Percentiles rank a stretch among this genome's conserved stretches.
Evolutionary conservation across 805 yeast species (phyloP).

Genomic region (Metschnikowia gelsemii): DNA sequence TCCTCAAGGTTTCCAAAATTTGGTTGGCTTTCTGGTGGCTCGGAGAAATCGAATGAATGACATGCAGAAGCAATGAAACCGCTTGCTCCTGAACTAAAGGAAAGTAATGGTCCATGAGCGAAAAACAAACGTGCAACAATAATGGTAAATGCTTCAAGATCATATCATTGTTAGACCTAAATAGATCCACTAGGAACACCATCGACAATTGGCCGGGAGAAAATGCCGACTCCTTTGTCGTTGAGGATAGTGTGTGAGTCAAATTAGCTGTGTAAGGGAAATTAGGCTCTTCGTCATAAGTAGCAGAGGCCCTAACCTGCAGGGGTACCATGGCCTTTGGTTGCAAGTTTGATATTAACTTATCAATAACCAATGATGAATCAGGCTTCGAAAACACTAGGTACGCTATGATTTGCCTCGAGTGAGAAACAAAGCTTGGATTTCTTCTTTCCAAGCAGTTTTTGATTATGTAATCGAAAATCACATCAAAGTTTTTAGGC

Average conservation of each 20-base stretch:
- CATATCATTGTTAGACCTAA: conserved; percentile 64
- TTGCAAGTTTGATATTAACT: conserved; percentile 65
- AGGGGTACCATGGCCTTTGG: conserved; percentile 91
- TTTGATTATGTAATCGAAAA: conserved; percentile 65
- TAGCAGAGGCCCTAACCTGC: conserved; percentile 29
- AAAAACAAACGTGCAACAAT: conserved; percentile 74
- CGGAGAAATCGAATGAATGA: conserved; percentile 63
- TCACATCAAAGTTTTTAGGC: conserved; percentile 65
- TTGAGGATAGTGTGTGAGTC: conserved; percentile 50
- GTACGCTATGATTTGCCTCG: conserved; percentile 80
- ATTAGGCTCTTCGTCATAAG: conserved; percentile 23
- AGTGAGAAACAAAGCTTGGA: conserved; percentile 70
- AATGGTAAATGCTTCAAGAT: conserved; percentile 63
- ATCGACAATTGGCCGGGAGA: conserved; percentile 86
- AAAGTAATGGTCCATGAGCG: conserved; percentile 83
- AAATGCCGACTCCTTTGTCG: conserved; percentile 69
- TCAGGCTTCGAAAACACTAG: conserved; percentile 57
- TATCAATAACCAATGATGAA: conserved; percentile 50
- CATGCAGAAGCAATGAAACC: conserved; percentile 65
- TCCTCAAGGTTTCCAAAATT: conserved; percentile 57
- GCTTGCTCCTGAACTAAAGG: conserved; percentile 84
- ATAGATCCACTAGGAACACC: conserved; percentile 78
- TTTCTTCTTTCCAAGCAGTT: conserved; percentile 70
- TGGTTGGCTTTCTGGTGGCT: conserved; percentile 54
- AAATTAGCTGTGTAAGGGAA: conserved; percentile 79